These are phyloP conservation scores for Selaginella tamariscina DNA, from an alignment of 75 land plant species.

Conservation along the genomic window DNA sequence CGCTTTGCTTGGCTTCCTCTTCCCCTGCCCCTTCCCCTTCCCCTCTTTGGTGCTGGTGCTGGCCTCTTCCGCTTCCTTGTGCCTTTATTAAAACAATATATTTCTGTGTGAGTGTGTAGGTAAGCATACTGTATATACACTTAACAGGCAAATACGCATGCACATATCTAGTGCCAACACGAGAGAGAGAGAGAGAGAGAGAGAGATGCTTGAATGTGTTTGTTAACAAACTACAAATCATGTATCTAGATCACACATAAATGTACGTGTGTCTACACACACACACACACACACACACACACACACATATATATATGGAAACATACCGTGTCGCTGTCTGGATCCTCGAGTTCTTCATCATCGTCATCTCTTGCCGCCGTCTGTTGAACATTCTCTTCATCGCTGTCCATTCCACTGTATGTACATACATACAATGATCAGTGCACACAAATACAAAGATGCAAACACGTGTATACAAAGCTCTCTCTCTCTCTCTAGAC, in stretches of 20 bases:
- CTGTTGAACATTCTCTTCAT: conserved; percentile 50
- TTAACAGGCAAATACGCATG: background rate
- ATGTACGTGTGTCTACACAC: background rate
- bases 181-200: background rate
- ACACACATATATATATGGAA: background rate
- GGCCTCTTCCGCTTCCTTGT: conserved; percentile 48
- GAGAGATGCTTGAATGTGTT: background rate
- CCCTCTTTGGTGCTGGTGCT: conserved; percentile 40
- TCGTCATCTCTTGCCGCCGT: conserved; percentile 43
- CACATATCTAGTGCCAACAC: background rate
- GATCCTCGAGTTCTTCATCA: conserved; percentile 42
- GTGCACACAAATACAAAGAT: too few species aligned
- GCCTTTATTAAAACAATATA: conserved; percentile 25
- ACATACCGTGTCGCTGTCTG: conserved; percentile 53
- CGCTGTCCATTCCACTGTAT: conserved; percentile 32
- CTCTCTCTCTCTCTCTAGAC: background rate
- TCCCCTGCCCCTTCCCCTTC: conserved; percentile 45
- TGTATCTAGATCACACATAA: background rate
- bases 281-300: background rate
- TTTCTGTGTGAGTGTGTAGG: conserved; percentile 25
- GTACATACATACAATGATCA: conserved; percentile 47
- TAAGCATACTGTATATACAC: background rate
- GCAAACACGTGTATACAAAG: conserved; percentile 29
- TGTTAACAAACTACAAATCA: background rate
- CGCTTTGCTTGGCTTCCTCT: background rate